These are phyloP conservation scores for Escovopsis sp. DNA, from an alignment of 2,329 filamentous ascomycete species.

Conservation along the genomic window DNA sequence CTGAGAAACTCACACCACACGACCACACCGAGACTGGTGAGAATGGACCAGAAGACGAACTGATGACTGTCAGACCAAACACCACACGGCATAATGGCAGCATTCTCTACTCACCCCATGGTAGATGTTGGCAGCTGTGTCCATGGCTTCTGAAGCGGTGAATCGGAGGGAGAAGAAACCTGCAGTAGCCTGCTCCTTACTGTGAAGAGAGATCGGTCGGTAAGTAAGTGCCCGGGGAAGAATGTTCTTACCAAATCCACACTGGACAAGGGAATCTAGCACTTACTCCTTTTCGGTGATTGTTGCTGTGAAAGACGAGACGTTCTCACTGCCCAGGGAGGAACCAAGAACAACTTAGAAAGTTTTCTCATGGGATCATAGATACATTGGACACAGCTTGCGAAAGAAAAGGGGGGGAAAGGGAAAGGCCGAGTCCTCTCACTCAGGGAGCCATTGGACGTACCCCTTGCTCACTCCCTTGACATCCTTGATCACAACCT, in stretches of 20 bases:
- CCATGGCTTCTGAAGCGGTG: conserved; percentile 58
- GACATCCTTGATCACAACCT: conserved; percentile 76
- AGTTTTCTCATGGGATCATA: conserved; percentile 3
- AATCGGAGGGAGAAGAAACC: conserved; percentile 59
- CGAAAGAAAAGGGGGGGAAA: conserved; percentile 15
- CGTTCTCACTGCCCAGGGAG: conserved; percentile 28
- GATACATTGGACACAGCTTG: conserved; percentile 18
- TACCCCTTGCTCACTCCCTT: conserved; percentile 95
- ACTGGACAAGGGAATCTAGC: neutral
- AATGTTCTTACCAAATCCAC: too few species aligned
- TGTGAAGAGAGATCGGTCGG: conserved; percentile 18
- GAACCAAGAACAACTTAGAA: conserved; percentile 24
- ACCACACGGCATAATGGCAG: too few species aligned
- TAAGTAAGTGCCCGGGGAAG: too few species aligned
- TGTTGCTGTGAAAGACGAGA: conserved; percentile 31
- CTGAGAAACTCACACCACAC: conserved; percentile 68
- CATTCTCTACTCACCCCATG: conserved; percentile 57
- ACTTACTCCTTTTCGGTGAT: conserved; percentile 62
- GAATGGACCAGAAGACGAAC: conserved; percentile 92
- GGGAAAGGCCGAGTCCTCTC: conserved; percentile 26
- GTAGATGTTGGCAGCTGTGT: conserved; percentile 79
- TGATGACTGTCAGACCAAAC: conserved; percentile 20
- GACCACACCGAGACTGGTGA: conserved; percentile 75
- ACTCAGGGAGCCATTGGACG: conserved; percentile 89
- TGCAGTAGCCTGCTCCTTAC: conserved; percentile 60